These are phyloP conservation scores for Rhodamnia rubescens DNA, from an alignment of 345 rosid genomes.

Conservation along the genomic window DNA sequence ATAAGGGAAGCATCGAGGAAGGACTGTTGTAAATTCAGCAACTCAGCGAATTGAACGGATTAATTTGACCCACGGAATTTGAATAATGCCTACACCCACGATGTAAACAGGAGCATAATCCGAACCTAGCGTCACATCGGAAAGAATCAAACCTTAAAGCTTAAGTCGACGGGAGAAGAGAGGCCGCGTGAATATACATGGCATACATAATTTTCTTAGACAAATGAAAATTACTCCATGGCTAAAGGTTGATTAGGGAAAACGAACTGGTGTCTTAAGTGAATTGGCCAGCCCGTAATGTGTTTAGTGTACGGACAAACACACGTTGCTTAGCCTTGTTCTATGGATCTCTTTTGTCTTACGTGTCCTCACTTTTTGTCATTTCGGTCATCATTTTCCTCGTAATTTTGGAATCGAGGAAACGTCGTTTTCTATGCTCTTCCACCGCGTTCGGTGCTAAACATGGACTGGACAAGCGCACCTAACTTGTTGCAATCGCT, in stretches of 20 bases:
- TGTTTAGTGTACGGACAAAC: neutral
- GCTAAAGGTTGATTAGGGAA: neutral
- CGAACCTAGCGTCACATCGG: accelerated
- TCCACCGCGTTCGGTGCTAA: neutral
- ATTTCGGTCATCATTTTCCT: neutral
- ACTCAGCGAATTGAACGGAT: neutral
- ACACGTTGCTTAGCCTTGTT: neutral
- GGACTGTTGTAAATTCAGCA: neutral
- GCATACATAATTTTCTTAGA: accelerated
- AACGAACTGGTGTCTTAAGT: neutral
- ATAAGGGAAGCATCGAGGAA: neutral
- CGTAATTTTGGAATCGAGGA: neutral
- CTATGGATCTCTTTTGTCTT: neutral
- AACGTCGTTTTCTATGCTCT: neutral
- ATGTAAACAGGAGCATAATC: too few relatives aligned
- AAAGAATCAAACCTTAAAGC: too few relatives aligned
- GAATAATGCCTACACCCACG: too few relatives aligned
- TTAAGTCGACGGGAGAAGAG: neutral
- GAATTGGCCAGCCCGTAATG: neutral
- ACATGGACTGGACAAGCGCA: neutral
- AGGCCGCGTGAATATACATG: accelerated
- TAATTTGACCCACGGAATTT: too few relatives aligned
- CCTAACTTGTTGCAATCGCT: neutral
- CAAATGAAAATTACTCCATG: neutral
- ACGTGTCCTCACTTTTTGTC: neutral